Evolutionary conservation across 2,329 filamentous ascomycete genomes (phyloP), one percentile per base, ranked within the genome.

Genomic region (Lasiodiplodia sp.): DNA sequence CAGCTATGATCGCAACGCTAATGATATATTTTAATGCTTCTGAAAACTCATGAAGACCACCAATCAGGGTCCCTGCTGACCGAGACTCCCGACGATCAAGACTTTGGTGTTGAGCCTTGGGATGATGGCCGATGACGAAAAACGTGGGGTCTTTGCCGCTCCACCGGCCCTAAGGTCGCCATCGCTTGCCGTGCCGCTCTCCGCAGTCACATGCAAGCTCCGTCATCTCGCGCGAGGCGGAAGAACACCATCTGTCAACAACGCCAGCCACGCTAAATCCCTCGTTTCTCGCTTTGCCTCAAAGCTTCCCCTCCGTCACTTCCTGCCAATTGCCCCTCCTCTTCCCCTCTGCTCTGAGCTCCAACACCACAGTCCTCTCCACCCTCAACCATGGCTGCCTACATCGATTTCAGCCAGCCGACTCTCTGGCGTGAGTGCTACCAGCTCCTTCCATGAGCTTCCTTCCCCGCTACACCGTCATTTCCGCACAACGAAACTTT

Each of bases 341-440:
- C 16, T 8, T 8, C 18, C n/a, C 44, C 7, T 47, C n/a, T 21
- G 2, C 44, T 47, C 44, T 21, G 44, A 21, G 44, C 44, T 21
- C 44, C 44, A 25, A 40, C 53, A 58, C 38, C 40, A 16, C 28
- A 40, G 2, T 47, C 38, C 34, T 47, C 40, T 37, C 64, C 67
- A 21, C 53, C 23, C 8, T 68, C 60, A 40, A 71, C 62, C 44
- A 73, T 76, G 70, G 58, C 71, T 31, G 55, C 68, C 37, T 69
- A 77, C 52, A 75, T 83, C 58, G 81, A 83, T 71, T 79, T 85
- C 73, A 81, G 73, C 71, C 82, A 85, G 75, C 81, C 81, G 40
- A 82, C 77, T 62, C 73, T 86, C 60, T 84, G 82, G 82, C 73
- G 84, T 86, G 74, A 70, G 82, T 79, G 28, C 47, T 51, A 11